A percentile compares a stretch with the other conserved stretches of the same genome.
Conservation (phyloP, 2,329 filamentous ascomycete species). For the Stagonosporopsis rhizophila region DNA sequence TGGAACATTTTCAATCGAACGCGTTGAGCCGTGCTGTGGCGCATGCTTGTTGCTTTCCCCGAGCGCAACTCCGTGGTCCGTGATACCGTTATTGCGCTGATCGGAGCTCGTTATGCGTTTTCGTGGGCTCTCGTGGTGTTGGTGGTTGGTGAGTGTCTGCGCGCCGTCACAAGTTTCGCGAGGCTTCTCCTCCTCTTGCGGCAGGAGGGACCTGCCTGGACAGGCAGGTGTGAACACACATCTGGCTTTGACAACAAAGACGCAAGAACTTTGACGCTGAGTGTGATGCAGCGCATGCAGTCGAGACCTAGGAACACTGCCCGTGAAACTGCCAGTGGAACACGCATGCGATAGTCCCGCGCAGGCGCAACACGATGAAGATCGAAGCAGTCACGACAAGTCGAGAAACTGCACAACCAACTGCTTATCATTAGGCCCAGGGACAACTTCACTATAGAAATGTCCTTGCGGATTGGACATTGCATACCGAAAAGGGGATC, state of each 20-base stretch:
- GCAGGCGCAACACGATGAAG: background rate
- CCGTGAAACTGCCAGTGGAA: no score
- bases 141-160: background rate
- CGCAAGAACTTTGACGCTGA: background rate
- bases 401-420: no score
- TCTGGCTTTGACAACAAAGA: background rate
- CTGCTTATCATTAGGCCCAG: no score
- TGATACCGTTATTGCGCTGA: background rate
- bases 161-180: background rate
- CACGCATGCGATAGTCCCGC: background rate
- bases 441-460: no score
- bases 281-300: background rate
- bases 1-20: slow-evolving; percentile 1
- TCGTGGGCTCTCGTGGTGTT: background rate
- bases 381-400: no score
- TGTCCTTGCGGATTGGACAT: no score
- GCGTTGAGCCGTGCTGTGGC: background rate
- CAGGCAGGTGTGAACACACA: slow-evolving; percentile 1
- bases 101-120: background rate
- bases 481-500: no score
- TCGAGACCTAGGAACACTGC: no score
- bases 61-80: background rate
- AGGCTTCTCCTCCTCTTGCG: background rate
- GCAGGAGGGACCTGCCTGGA: slow-evolving; percentile 1
- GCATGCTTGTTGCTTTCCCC: background rate